Base-by-base conservation (phyloP, 768 basidiomycete species). In the Leucocoprinus leucothites region DNA sequence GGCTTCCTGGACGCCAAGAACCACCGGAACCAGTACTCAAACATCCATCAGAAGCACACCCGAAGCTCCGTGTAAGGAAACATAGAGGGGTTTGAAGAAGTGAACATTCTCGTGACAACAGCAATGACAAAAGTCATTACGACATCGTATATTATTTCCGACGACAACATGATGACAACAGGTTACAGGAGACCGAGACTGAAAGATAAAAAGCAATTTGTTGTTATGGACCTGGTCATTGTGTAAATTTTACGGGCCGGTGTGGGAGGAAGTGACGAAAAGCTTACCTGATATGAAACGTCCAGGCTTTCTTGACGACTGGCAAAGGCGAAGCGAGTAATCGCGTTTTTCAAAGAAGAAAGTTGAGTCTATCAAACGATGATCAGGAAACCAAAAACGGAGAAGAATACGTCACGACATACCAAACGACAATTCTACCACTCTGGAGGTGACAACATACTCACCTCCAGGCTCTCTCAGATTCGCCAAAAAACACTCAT, bases 261-360 rank as follows among this genome's bases (percentile, higher is more conserved):
- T 11, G 31, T 14, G 34, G 14, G 24, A 28, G 22, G 11, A n/a
- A 35, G 19, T 41, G 21, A 44, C 45, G 9, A 41, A 25, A 13
- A 24, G 40, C 51, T 51, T 59, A 75, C 75, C 68, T 69, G 66
- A 53, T 64, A 70, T 36, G 65, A 42, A 64, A 71, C 67, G 68
- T 68, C 69, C 65, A 71, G 63, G 72, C 69, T 74, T 74, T 76
- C 75, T 75, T 76, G 75, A 75, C 49, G 62, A 31, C 22, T 25
- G 26, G 14, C 43, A 11, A 44, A 21, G 11, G n/a, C n/a, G 18
- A 44, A 13, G 31, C 31, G 31, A 41, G 35, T n/a, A 19, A 28
- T 24, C 38, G 50, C 13, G 28, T 19, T 61, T 42, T 38, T 46
- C 14, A 36, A 40, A 34, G 50, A 56, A 60, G 51, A n/a, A 13